These are phyloP conservation scores for Themeda triandra DNA, from an alignment of 176 grass and related monocot species.

Conservation along the genomic window DNA sequence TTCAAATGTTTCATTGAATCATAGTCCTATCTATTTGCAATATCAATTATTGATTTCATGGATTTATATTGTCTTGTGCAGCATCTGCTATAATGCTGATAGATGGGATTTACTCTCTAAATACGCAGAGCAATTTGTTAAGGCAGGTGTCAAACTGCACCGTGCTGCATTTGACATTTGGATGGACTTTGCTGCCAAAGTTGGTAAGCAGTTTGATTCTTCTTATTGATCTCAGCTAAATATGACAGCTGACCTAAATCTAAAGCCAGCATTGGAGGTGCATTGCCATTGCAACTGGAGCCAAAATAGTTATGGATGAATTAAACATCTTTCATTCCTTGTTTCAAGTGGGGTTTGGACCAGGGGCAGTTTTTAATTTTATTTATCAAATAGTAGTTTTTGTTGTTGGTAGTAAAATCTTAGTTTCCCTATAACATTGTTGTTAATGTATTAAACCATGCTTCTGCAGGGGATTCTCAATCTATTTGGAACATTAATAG, in stretches of 20 bases:
- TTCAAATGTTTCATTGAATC: neutral
- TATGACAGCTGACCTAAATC: neutral
- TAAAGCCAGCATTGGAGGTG: constrained; percentile 8
- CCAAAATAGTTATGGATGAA: neutral
- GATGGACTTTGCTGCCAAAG: constrained; percentile 92
- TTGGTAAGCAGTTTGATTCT: constrained; percentile 52
- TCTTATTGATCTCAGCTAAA: neutral
- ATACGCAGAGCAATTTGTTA: constrained; percentile 68
- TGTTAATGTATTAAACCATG: constrained; percentile 21
- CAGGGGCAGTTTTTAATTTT: neutral
- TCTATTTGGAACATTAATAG: constrained; percentile 87
- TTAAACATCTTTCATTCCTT: neutral
- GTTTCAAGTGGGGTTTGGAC: neutral
- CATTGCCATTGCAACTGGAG: neutral
- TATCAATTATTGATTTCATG: constrained; percentile 8
- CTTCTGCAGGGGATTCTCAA: constrained; percentile 72
- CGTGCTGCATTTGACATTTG: constrained; percentile 80
- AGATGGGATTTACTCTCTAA: constrained; percentile 77
- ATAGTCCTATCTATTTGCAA: constrained; percentile 2
- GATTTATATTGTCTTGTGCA: constrained; percentile 37
- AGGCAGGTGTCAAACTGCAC: constrained; percentile 76
- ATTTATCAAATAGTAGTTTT: neutral
- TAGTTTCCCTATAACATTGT: constrained; percentile 1
- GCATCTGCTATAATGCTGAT: constrained; percentile 86
- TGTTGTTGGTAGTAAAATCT: constrained; percentile 14